Conservation (phyloP, 1,284 basidiomycete genomes). For the Mycena citricolor region DNA sequence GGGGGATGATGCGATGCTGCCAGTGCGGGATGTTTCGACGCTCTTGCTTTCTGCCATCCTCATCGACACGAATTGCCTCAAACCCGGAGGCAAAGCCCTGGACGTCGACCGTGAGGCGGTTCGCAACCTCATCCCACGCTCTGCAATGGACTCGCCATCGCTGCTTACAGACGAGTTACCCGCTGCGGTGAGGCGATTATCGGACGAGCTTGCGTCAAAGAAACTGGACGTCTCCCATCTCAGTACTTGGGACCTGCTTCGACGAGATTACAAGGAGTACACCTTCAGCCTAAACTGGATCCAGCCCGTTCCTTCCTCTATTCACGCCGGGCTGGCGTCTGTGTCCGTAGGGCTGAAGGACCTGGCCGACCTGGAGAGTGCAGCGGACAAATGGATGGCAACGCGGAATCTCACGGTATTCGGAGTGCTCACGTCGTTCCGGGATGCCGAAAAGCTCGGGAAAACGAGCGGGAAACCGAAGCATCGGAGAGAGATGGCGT, state of each 20-base stretch:
- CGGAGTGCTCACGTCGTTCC: slow-evolving; percentile 77
- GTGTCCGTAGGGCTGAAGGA: slow-evolving; percentile 69
- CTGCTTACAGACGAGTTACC: slow-evolving; percentile 30
- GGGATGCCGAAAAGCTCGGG: slow-evolving; percentile 38
- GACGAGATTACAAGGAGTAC: slow-evolving; percentile 94
- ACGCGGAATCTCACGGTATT: slow-evolving; percentile 64
- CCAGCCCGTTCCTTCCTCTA: slow-evolving; percentile 35
- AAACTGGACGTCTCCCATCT: slow-evolving; percentile 76
- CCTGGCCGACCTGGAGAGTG: slow-evolving; percentile 43
- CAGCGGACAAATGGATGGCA: slow-evolving; percentile 62
- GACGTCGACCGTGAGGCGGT: slow-evolving; percentile 62
- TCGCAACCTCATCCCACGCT: slow-evolving; percentile 53
- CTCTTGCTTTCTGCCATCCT: slow-evolving; percentile 80
- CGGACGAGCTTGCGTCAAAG: slow-evolving; percentile 50
- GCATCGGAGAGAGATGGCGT: slow-evolving; percentile 66
- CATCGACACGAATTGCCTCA: slow-evolving; percentile 82
- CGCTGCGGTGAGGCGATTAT: slow-evolving; percentile 47
- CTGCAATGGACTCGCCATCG: slow-evolving; percentile 36
- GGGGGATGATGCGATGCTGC: slow-evolving; percentile 25
- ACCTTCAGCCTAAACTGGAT: slow-evolving; percentile 43
- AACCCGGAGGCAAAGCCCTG: slow-evolving; percentile 74
- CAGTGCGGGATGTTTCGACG: slow-evolving; percentile 65
- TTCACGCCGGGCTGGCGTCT: slow-evolving; percentile 68
- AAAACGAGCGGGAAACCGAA: slow-evolving; percentile 54
- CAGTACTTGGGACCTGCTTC: slow-evolving; percentile 72